A percentile compares a stretch with the other conserved stretches of the same genome.
Evolutionary conservation across 192 early-diverging fungal species (phyloP).

Genomic region (Gonapodya prolifera): DNA sequence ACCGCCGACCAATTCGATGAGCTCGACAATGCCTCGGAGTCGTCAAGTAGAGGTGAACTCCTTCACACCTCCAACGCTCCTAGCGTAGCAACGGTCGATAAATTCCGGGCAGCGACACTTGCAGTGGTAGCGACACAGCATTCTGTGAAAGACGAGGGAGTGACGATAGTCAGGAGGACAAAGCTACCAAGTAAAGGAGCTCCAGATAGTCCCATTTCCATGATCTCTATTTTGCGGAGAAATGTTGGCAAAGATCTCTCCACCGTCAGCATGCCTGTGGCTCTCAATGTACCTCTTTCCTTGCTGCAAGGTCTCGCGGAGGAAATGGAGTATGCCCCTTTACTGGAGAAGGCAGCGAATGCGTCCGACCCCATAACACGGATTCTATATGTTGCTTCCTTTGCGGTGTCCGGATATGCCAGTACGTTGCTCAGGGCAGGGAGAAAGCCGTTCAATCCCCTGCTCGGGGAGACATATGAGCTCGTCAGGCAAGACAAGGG

Average conservation of each 20-base stretch:
- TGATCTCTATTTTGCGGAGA: neutral
- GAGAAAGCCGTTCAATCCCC: constrained; percentile 96
- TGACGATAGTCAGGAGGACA: neutral
- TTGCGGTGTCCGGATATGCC: constrained; percentile 76
- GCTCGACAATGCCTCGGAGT: neutral
- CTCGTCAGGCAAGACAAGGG: constrained; percentile 69
- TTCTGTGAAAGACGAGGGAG: neutral
- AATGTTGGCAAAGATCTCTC: constrained; percentile 79
- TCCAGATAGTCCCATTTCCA: neutral
- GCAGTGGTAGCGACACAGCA: neutral
- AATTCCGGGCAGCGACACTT: neutral
- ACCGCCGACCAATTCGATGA: neutral
- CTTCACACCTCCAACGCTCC: neutral
- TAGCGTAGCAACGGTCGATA: neutral
- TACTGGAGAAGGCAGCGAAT: constrained; percentile 64
- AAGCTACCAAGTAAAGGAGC: neutral
- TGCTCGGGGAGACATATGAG: constrained; percentile 96
- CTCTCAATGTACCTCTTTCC: constrained; percentile 91
- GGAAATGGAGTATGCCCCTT: constrained; percentile 76
- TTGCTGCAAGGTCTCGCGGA: constrained; percentile 87
- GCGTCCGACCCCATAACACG: constrained; percentile 58
- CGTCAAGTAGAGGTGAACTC: neutral
- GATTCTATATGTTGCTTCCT: constrained; percentile 67
- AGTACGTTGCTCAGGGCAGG: constrained; percentile 70
- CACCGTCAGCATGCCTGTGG: constrained; percentile 84